These are phyloP conservation scores for Bipolaris zeicola DNA, from an alignment of 2,329 filamentous ascomycete species.

Conservation along the genomic window DNA sequence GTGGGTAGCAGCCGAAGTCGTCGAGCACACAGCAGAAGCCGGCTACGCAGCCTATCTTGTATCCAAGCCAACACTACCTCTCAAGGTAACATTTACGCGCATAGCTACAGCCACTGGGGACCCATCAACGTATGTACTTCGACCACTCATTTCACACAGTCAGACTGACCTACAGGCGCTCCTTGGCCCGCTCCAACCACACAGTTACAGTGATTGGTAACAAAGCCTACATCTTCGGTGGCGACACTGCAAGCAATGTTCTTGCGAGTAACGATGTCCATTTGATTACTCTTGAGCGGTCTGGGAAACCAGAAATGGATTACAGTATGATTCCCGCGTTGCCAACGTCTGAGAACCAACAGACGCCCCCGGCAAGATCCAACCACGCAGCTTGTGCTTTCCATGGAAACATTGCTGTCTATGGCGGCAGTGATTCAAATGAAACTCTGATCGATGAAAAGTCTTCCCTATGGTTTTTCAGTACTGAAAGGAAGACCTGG, in stretches of 20 bases:
- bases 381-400: constrained; percentile 50
- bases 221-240: constrained; percentile 55
- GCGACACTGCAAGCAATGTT: constrained; percentile 43
- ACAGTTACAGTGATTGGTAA: constrained; percentile 49
- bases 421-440: constrained; percentile 45
- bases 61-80: constrained; percentile 50
- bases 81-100: constrained; percentile 51
- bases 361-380: constrained; percentile 44
- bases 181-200: constrained; percentile 46
- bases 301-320: constrained; percentile 44
- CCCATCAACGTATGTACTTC: constrained; percentile 31
- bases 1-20: constrained; percentile 46
- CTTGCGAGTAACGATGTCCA: constrained; percentile 53
- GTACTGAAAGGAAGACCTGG: constrained; percentile 39
- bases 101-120: constrained; percentile 49
- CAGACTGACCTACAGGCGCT: constrained; percentile 30
- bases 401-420: constrained; percentile 48
- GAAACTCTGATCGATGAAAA: constrained; percentile 44
- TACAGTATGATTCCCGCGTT: constrained; percentile 53
- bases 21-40: constrained; percentile 49
- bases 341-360: constrained; percentile 34
- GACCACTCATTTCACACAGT: neutral
- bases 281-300: constrained; percentile 43
- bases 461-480: constrained; percentile 51
- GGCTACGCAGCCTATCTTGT: constrained; percentile 51